These are phyloP conservation scores for Haematococcus lacustris DNA, from an alignment of 139 green algal species.

Conservation along the genomic window DNA sequence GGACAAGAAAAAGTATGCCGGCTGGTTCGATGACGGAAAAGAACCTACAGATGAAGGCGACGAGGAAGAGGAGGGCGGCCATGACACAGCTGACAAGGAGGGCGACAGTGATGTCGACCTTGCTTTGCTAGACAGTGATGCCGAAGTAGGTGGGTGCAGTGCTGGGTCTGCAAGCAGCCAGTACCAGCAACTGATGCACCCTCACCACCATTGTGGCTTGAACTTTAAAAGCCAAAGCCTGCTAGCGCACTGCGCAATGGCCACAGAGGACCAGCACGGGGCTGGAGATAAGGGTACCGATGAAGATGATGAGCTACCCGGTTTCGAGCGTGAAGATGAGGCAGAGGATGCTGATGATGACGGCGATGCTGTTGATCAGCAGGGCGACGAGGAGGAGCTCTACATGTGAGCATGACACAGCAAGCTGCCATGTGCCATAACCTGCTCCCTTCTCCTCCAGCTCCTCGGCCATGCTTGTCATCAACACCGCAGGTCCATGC, in stretches of 20 bases:
- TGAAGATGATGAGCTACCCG: slow-evolving; percentile 31
- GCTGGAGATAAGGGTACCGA: slow-evolving; percentile 7
- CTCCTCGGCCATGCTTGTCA: too few species aligned
- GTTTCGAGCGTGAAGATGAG: slow-evolving; percentile 22
- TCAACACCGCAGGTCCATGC: too few species aligned
- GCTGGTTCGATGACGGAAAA: slow-evolving; percentile 52
- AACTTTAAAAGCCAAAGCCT: too few species aligned
- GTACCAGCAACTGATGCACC: too few species aligned
- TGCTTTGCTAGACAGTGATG: slow-evolving; percentile 16
- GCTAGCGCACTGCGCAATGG: too few species aligned
- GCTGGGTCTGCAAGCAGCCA: too few species aligned
- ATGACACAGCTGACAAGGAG: slow-evolving; percentile 8
- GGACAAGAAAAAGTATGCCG: slow-evolving; percentile 73
- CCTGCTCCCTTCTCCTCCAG: not conserved
- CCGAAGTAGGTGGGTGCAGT: too few species aligned
- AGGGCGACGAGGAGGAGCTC: slow-evolving; percentile 7
- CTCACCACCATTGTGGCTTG: too few species aligned
- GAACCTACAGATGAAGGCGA: slow-evolving; percentile 28
- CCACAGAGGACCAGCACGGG: too few species aligned
- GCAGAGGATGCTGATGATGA: slow-evolving; percentile 28
- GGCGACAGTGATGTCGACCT: slow-evolving; percentile 9
- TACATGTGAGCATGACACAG: slow-evolving; percentile 7
- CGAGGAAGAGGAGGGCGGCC: slow-evolving; percentile 24
- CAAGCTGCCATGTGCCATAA: not conserved
- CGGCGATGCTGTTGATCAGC: slow-evolving; percentile 3